A percentile compares a stretch with the other conserved stretches of the same genome.
Evolutionary conservation across 2,329 filamentous ascomycete species (phyloP).

Genomic region (Salinomyces thailandicus): DNA sequence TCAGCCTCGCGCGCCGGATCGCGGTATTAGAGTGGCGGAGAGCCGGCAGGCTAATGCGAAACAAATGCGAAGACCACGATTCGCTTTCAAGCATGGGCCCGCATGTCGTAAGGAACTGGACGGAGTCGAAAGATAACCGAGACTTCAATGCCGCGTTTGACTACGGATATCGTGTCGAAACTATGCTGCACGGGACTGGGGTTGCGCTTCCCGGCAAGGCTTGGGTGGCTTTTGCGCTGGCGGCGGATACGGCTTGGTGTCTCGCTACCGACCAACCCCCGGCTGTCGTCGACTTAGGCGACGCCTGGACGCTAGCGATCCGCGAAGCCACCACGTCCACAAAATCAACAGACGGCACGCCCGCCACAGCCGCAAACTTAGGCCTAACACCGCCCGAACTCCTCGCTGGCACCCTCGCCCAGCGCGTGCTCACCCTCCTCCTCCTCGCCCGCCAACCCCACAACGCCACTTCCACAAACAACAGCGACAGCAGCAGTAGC

Average conservation of each 20-base stretch:
- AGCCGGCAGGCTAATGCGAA: conserved; percentile 21
- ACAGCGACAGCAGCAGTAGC: neutral
- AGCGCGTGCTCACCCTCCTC: conserved; percentile 10
- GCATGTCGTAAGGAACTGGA: conserved; percentile 20
- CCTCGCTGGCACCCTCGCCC: conserved; percentile 13
- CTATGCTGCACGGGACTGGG: conserved; percentile 12
- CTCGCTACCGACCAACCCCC: conserved; percentile 12
- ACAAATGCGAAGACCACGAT: conserved; percentile 9
- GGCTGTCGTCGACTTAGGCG: conserved; percentile 9
- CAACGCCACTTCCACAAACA: neutral
- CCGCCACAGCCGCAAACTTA: neutral
- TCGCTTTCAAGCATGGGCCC: conserved; percentile 15
- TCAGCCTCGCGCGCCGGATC: conserved; percentile 22
- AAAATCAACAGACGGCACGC: conserved; percentile 2
- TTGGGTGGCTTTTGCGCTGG: conserved; percentile 16
- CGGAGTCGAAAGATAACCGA: conserved; percentile 19
- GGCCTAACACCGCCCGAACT: conserved; percentile 11
- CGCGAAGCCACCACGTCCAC: neutral
- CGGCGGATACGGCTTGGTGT: conserved; percentile 20
- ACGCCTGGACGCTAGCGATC: conserved; percentile 1
- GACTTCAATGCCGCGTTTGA: conserved; percentile 27
- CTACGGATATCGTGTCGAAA: conserved; percentile 23
- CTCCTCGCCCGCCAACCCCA: neutral
- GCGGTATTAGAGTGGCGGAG: conserved; percentile 25
- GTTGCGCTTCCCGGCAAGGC: conserved; percentile 8